phyloP scores from a whole-genome alignment of 345 rosid genomes.

The Fremontodendron californicum region DNA sequence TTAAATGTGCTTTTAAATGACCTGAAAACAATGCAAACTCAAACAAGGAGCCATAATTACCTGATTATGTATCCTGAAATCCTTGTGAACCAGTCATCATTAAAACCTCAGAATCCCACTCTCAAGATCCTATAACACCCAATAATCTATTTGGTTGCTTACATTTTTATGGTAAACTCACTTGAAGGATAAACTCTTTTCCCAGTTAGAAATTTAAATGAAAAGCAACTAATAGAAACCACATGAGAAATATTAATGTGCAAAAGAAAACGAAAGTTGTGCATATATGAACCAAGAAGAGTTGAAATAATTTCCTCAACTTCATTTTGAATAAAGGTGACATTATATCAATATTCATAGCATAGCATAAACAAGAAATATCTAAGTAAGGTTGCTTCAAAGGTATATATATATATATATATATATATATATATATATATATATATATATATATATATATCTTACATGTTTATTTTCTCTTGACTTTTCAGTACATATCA shows the following conservation, averaged over 20 bases:
- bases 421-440: too few relatives aligned
- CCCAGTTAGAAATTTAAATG: not conserved
- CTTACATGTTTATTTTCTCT: slow-evolving; percentile 8
- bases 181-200: not conserved
- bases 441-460: too few relatives aligned
- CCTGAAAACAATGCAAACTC: not conserved
- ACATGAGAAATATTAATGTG: not conserved
- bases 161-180: not conserved
- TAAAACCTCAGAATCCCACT: not conserved
- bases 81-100: not conserved
- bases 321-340: slow-evolving; percentile 1
- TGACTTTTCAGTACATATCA: slow-evolving; percentile 28
- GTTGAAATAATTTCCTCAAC: not conserved
- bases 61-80: not conserved
- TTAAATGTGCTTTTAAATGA: too few relatives aligned
- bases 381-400: not conserved
- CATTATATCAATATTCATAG: not conserved
- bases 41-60: not conserved
- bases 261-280: not conserved
- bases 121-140: not conserved
- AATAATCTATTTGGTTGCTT: not conserved
- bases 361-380: not conserved
- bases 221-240: not conserved
- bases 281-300: not conserved
- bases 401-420: too few relatives aligned